A percentile compares a stretch with the other conserved stretches of the same genome.
Conservation (phyloP, 495 filamentous ascomycete genomes). For the Tuber aestivum region DNA sequence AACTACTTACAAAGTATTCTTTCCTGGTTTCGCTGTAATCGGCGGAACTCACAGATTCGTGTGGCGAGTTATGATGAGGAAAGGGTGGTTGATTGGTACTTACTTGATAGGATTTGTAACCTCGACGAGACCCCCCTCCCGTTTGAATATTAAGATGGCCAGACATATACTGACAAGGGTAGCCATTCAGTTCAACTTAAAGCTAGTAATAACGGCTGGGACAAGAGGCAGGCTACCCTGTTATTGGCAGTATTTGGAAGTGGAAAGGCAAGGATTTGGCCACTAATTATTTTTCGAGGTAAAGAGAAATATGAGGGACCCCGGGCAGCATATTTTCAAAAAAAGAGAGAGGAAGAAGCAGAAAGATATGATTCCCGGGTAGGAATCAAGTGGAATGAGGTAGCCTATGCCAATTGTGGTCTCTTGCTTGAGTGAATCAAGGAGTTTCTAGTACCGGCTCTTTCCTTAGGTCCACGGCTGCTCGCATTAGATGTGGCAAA, state of each 20-base stretch:
- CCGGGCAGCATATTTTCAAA: background rate
- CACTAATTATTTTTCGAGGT: constrained; percentile 12
- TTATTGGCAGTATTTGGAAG: constrained; percentile 9
- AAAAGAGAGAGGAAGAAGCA: background rate
- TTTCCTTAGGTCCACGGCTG: background rate
- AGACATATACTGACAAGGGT: constrained; percentile 18
- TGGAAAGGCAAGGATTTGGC: background rate
- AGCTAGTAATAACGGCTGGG: constrained; percentile 6
- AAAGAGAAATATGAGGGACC: background rate
- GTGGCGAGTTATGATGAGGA: background rate
- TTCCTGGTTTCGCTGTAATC: constrained; percentile 1
- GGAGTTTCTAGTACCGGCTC: constrained; percentile 7
- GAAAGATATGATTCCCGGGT: constrained; percentile 6
- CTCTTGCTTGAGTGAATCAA: background rate
- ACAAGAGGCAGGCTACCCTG: constrained; percentile 17
- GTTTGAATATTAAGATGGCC: constrained; percentile 12
- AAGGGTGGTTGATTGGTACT: background rate
- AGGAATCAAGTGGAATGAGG: constrained; percentile 6
- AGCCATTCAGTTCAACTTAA: constrained; percentile 16
- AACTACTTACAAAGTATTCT: constrained; percentile 6
- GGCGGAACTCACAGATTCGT: background rate
- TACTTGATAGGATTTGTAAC: constrained; percentile 10
- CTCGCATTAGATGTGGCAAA: constrained; percentile 4
- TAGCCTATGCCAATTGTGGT: background rate
- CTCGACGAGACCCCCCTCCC: constrained; percentile 6